Evolutionary conservation across 768 basidiomycete species (phyloP).

Genomic region (Tylopilus subfusipes): DNA sequence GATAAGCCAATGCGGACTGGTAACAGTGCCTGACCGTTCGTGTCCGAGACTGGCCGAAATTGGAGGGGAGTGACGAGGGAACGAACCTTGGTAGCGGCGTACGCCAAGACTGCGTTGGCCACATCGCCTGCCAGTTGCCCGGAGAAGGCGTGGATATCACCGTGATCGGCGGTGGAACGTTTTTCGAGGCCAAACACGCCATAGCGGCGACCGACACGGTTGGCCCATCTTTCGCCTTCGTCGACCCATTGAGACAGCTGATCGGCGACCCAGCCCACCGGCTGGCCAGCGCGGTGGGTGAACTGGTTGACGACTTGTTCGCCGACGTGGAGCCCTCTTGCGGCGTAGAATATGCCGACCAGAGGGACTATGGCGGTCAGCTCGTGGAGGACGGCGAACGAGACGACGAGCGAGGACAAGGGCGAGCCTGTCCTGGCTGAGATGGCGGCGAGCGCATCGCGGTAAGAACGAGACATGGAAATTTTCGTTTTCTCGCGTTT

Average conservation of each 20-base stretch:
- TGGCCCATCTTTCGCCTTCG: constrained; percentile 73
- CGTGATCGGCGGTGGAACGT: constrained; percentile 18
- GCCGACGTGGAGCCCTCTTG: constrained; percentile 66
- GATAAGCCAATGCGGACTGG: constrained; percentile 72
- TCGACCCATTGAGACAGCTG: constrained; percentile 60
- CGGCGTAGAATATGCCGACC: constrained; percentile 66
- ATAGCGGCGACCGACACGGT: constrained; percentile 69
- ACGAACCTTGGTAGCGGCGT: constrained; percentile 72
- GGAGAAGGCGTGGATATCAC: constrained; percentile 18
- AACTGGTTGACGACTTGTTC: constrained; percentile 53
- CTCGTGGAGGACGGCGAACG: constrained; percentile 85
- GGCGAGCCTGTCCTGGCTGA: constrained; percentile 72
- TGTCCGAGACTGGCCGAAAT: background rate
- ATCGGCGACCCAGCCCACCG: constrained; percentile 39
- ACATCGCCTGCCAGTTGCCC: constrained; percentile 66
- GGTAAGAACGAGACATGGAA: constrained; percentile 43
- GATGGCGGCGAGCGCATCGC: constrained; percentile 51
- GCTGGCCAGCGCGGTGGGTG: constrained; percentile 12
- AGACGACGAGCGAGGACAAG: constrained; percentile 68
- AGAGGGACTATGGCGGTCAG: constrained; percentile 77
- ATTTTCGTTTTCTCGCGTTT: constrained; percentile 5
- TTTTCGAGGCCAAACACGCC: constrained; percentile 79
- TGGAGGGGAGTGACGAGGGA: background rate
- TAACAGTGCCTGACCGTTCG: constrained; percentile 57
- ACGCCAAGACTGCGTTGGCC: constrained; percentile 80